Conservation (phyloP, 2,329 filamentous ascomycete genomes). For the Leptosphaerulina australis region DNA sequence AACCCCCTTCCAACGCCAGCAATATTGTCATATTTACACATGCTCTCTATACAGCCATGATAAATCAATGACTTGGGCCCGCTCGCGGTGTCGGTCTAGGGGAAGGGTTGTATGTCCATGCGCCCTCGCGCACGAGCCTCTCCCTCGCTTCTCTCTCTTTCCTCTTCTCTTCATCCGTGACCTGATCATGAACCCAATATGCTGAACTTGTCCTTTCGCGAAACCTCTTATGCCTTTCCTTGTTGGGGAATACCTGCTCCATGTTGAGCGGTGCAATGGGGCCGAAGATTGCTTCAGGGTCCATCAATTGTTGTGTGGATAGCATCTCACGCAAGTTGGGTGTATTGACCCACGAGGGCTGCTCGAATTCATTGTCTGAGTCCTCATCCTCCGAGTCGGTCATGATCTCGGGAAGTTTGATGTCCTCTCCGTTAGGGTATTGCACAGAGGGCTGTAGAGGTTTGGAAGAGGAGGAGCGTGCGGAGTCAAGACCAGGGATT, state of each 20-base stretch:
- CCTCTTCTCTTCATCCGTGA: slow-evolving; percentile 86
- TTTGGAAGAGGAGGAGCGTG: slow-evolving; percentile 55
- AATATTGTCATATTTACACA: slow-evolving; percentile 2
- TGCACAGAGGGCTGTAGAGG: slow-evolving; percentile 64
- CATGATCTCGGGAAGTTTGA: slow-evolving; percentile 91
- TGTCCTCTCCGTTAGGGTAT: slow-evolving; percentile 86
- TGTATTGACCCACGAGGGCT: slow-evolving; percentile 87
- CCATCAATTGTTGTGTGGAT: slow-evolving; percentile 80
- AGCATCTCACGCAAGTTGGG: slow-evolving; percentile 79
- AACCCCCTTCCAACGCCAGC: background rate
- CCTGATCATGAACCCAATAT: slow-evolving; percentile 84
- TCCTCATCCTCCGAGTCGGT: slow-evolving; percentile 93
- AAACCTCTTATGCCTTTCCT: slow-evolving; percentile 87
- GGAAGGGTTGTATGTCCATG: slow-evolving; percentile 64
- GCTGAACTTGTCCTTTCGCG: slow-evolving; percentile 90
- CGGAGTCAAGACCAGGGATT: slow-evolving; percentile 82
- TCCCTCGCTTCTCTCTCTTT: slow-evolving; percentile 81
- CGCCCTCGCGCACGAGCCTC: slow-evolving; percentile 78
- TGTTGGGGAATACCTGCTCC: slow-evolving; percentile 85
- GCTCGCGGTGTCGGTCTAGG: slow-evolving; percentile 34
- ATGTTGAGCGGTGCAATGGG: slow-evolving; percentile 86
- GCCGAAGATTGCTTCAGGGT: slow-evolving; percentile 86
- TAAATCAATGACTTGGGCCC: slow-evolving; percentile 12
- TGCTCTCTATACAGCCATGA: background rate
- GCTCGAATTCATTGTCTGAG: slow-evolving; percentile 65